phyloP scores from a whole-genome alignment of 2,329 filamentous ascomycete species.

The Rachicladosporium sp. region DNA sequence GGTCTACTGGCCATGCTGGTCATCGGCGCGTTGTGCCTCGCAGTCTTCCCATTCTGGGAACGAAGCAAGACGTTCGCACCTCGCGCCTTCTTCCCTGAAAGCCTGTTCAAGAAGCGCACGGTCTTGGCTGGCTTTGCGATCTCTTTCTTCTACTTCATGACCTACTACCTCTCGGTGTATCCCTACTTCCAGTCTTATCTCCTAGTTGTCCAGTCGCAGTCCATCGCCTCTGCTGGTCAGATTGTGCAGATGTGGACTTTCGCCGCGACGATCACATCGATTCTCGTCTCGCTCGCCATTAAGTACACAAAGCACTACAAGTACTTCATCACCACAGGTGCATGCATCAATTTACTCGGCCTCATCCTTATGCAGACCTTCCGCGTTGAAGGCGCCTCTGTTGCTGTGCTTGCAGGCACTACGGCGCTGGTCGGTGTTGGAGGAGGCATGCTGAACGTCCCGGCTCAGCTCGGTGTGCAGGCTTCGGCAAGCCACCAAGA shows the following conservation, averaged over 20 bases:
- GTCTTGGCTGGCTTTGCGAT: conserved; percentile 50
- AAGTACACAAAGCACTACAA: conserved; percentile 52
- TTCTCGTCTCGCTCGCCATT: conserved; percentile 49
- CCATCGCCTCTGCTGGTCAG: conserved; percentile 46
- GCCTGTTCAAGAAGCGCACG: conserved; percentile 49
- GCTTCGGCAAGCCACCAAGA: conserved; percentile 39
- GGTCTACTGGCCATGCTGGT: conserved; percentile 43
- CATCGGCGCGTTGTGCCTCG: conserved; percentile 45
- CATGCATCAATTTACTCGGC: conserved; percentile 42
- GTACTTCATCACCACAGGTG: conserved; percentile 46
- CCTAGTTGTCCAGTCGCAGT: conserved; percentile 49
- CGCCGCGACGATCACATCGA: conserved; percentile 49
- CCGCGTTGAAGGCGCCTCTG: conserved; percentile 36
- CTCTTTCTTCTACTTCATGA: conserved; percentile 60
- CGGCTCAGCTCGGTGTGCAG: conserved; percentile 45
- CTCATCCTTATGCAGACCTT: conserved; percentile 43
- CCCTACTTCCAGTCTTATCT: conserved; percentile 58
- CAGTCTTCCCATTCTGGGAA: conserved; percentile 46
- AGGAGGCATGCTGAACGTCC: conserved; percentile 43
- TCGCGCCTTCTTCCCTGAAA: conserved; percentile 45
- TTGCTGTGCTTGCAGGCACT: conserved; percentile 35
- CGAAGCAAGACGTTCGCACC: conserved; percentile 37
- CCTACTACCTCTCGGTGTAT: conserved; percentile 57
- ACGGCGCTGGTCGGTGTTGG: conserved; percentile 44
- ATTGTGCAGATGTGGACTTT: conserved; percentile 56